Evolutionary conservation across 2,329 filamentous ascomycete genomes (phyloP), one percentile per base, ranked within the genome.

Genomic region (Coniochaeta pulveracea): DNA sequence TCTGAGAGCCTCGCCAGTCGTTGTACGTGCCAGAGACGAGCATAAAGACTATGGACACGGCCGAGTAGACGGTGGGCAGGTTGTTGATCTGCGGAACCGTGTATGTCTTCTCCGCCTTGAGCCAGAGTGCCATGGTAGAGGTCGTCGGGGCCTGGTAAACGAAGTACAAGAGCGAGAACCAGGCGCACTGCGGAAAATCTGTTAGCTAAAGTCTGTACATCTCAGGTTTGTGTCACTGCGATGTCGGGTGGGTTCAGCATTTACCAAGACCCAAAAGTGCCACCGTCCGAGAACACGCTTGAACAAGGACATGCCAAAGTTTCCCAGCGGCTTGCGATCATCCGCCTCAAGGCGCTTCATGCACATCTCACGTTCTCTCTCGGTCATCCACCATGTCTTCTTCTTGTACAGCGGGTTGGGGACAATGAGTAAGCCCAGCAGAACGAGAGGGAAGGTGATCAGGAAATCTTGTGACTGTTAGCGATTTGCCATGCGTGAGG

Each of bases 331-430:
- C 26, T 41, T 32, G 12, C 41, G 39, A 12, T 43, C 39, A 35
- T 43, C 41, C 12, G 32, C 37, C 30, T 43, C 41, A 11, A 43
- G 36, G 10, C 54, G 46, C 12, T 51, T 48, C 35, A 50, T 54
- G 10, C 51, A 52, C 37, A 56, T 39, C 10, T 35, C 19, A 17
- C 51, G 47, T 21, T 57, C 51, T 2, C 37, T 38, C 9, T 48
- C 47, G 0, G 48, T 48, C 27, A 56, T 32, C 36, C 47, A 56
- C 33, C 51, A 55, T 4, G 54, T 48, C 9, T 40, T 43, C 4
- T 52, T 51, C 3, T 51, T 52, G 19, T 41, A 39, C n/a, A 43
- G 30, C 9, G 41, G 41, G 22, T 43, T 41, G 6, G 41, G 41
- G 11, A 43, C 41, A 6, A 43, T 38, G n/a, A 41, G 26, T 12